Evolutionary conservation across 202 grass and related monocot species (phyloP).

Genomic region (Eragrostis tef): DNA sequence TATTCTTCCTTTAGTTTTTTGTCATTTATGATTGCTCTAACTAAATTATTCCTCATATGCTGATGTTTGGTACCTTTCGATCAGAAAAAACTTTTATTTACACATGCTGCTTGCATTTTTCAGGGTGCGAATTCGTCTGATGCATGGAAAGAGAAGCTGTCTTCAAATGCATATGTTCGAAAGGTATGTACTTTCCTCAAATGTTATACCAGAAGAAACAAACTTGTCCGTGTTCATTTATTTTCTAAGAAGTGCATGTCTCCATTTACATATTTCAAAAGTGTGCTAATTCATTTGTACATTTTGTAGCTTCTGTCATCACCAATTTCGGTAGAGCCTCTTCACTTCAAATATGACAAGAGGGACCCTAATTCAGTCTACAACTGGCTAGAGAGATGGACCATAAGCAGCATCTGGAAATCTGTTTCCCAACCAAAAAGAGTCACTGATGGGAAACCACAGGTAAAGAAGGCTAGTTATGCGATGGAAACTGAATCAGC

Average conservation of each 20-base stretch:
- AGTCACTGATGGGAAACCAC: constrained; percentile 59
- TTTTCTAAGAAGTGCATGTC: constrained; percentile 35
- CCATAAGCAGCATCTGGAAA: constrained; percentile 62
- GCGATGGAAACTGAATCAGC: constrained; percentile 82
- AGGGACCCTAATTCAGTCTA: constrained; percentile 69
- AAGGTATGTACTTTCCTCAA: constrained; percentile 56
- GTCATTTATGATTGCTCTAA: neutral
- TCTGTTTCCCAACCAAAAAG: constrained; percentile 63
- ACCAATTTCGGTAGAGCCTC: constrained; percentile 48
- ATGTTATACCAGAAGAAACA: neutral
- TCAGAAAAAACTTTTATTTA: constrained; percentile 20
- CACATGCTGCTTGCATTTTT: constrained; percentile 38
- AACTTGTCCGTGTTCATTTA: neutral
- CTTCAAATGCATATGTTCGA: constrained; percentile 69
- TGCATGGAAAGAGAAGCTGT: constrained; percentile 75
- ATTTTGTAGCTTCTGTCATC: constrained; percentile 72
- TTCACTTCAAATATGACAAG: constrained; percentile 79
- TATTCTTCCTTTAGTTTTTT: constrained; percentile 28
- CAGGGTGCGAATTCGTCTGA: constrained; percentile 54
- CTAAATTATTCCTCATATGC: constrained; percentile 15
- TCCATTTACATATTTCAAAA: constrained; percentile 37
- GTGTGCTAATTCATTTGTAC: constrained; percentile 32
- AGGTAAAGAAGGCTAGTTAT: constrained; percentile 59
- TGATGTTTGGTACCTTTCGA: constrained; percentile 6
- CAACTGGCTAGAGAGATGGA: constrained; percentile 89